A percentile compares a stretch with the other conserved stretches of the same genome.
phyloP scores from a whole-genome alignment of 2,329 filamentous ascomycete genomes.

The Diaporthe sp. region DNA sequence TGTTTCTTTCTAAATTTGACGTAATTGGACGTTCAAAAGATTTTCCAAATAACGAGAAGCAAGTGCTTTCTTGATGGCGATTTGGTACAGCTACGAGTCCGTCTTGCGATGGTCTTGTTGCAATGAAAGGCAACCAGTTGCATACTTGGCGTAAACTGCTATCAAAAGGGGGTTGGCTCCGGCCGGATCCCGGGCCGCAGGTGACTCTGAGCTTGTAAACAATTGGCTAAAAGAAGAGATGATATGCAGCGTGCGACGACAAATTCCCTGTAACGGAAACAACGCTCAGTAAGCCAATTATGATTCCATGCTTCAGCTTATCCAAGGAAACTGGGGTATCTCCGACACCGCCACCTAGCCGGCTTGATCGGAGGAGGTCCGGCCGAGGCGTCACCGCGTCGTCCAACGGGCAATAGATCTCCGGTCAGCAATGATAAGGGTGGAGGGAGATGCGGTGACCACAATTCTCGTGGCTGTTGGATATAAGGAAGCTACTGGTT shows the following conservation, averaged over 20 bases:
- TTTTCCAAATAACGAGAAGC: not conserved
- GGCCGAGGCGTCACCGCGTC: not conserved
- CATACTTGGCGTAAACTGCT: not conserved
- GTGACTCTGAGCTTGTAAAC: not conserved
- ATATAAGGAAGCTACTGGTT: not conserved
- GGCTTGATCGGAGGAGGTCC: not conserved
- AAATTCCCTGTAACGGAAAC: not conserved
- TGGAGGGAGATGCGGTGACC: not conserved
- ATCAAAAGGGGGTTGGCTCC: not conserved
- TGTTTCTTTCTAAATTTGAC: not conserved
- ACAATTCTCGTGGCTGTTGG: not conserved
- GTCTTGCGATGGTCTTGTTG: not conserved
- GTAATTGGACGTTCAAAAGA: not conserved
- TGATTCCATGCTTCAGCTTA: not conserved
- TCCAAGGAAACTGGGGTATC: not conserved
- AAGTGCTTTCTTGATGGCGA: not conserved
- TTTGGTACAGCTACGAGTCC: not conserved
- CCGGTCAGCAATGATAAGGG: not conserved
- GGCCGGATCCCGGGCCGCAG: slow-evolving; percentile 1
- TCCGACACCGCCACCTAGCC: not conserved
- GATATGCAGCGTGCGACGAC: not conserved
- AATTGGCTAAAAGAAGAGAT: not conserved
- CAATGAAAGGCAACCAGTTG: not conserved
- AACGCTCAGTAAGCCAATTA: not conserved
- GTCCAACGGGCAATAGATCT: no score